Base-by-base conservation (phyloP, 2,329 filamentous ascomycete genomes). In the Aphanocladium album region DNA sequence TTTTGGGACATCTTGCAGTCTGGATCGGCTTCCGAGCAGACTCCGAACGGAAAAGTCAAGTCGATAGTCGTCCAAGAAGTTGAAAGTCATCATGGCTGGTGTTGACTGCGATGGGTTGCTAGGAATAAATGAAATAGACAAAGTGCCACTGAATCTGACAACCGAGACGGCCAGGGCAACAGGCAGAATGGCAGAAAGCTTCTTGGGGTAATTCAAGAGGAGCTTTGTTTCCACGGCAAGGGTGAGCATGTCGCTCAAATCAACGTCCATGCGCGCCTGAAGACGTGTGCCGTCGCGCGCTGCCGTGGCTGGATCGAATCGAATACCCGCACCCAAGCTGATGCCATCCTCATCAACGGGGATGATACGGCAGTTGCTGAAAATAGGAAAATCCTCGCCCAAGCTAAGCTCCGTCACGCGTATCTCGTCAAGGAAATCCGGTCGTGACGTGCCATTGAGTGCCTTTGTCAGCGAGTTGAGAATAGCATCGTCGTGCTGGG, bases 331-430 rank as follows among this genome's bases (percentile, higher is more conserved):
- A 60, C 77, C 81, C 39, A 88, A 77, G 49, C 77, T 80, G 39
- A 87, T 74, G 1, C 89, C 89, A 73, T 93, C 89, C 67, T 93
- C 90, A 68, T 91, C 88, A 0, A 97, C 90, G 2, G 93, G 91
- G 63, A 97, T 97, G 60, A 99, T 89, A 62, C 95, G 87, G 71
- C 95, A 98, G 74, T 99, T 99, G 78, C 93, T 97, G 74, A 99
- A 96, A 57, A 99, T 99, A 30, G 95, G 95, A 65, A 98, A 99
- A 69, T 99, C 95, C 69, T 99, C 95, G 33, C 95, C 95, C 5
- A 99, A 80, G 55, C 89, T 96, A 62, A 99, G 86, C 75, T 99
- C 93, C 2, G 93, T 96, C 58, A 99, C 90, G 27, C 88, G 88
- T 64, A 99, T 98, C 70, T 95, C 90, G 72, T 96, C 93, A 35